Evolutionary conservation across 371 early-diverging fungal genomes (phyloP).

Genomic region (Fennellomyces sp.): DNA sequence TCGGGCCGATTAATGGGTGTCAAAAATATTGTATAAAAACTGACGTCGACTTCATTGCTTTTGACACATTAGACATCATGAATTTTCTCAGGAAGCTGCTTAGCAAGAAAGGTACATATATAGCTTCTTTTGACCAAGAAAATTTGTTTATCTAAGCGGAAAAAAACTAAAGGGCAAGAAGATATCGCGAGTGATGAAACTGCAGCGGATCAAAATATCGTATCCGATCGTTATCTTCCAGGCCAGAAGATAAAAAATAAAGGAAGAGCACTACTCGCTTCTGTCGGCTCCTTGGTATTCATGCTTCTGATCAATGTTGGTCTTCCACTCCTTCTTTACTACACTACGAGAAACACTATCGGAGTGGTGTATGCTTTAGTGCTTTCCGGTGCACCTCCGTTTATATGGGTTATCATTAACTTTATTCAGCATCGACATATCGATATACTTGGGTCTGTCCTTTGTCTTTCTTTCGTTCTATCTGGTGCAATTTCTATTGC

Average conservation of each 20-base stretch:
- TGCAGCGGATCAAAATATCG: too few species aligned
- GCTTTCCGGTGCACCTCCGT: constrained; percentile 51
- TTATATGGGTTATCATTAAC: constrained; percentile 26
- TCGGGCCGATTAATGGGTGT: too few species aligned
- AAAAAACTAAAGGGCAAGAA: too few species aligned
- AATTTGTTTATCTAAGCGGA: too few species aligned
- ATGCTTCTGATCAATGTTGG: constrained; percentile 28
- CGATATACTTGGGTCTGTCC: constrained; percentile 40
- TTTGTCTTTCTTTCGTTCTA: constrained; percentile 38
- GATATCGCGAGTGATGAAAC: too few species aligned
- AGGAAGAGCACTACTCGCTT: not conserved
- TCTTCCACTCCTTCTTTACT: constrained; percentile 38
- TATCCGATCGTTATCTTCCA: too few species aligned
- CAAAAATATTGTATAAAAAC: too few species aligned
- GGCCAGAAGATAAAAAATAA: not conserved
- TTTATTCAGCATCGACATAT: constrained; percentile 24
- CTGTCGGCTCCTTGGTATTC: not conserved
- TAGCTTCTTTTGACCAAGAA: too few species aligned
- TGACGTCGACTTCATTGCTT: too few species aligned
- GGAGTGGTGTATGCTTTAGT: constrained; percentile 35
- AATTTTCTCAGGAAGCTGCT: too few species aligned
- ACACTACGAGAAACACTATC: constrained; percentile 27
- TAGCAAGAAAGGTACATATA: too few species aligned
- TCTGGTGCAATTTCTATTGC: constrained; percentile 45
- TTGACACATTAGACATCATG: too few species aligned